phyloP scores from a whole-genome alignment of 2,329 filamentous ascomycete genomes.

The Colletotrichum siamense region DNA sequence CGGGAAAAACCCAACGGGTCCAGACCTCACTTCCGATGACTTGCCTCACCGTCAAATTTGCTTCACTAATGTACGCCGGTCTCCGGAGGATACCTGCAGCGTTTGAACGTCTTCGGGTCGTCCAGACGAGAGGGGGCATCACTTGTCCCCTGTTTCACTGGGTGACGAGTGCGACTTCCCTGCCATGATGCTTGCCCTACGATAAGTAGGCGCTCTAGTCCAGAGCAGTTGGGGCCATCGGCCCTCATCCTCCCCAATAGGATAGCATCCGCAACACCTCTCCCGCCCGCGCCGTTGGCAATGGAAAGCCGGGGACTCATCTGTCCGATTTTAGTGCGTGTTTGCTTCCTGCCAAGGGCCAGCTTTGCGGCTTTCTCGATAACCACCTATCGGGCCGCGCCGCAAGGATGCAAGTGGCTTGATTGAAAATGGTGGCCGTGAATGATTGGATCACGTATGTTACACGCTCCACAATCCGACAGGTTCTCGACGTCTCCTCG shows the following conservation, averaged over 20 bases:
- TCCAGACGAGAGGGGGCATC: not conserved
- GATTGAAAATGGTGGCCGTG: not conserved
- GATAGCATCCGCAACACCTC: not conserved
- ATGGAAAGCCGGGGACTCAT: not conserved
- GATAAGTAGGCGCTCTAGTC: not conserved
- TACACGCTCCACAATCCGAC: not conserved
- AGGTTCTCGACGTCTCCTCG: not conserved
- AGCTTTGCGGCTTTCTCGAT: not conserved
- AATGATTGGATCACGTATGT: not conserved
- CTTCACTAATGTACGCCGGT: not conserved
- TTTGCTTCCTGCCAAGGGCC: conserved; percentile 6
- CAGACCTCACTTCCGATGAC: not conserved
- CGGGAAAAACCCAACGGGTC: not conserved
- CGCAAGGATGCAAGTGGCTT: conserved; percentile 2
- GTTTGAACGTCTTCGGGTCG: not conserved
- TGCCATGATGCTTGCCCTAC: not conserved
- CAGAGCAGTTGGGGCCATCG: not conserved
- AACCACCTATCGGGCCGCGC: conserved; percentile 18
- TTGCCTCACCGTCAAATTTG: not conserved
- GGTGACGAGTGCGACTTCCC: not conserved
- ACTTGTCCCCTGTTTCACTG: conserved; percentile 13
- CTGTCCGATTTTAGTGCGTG: not conserved
- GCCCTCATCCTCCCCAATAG: not conserved
- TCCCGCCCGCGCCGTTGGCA: not conserved
- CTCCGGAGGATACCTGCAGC: conserved; percentile 3